Evolutionary conservation across 2,329 filamentous ascomycete species (phyloP).

Genomic region (Metarhizium rileyi): DNA sequence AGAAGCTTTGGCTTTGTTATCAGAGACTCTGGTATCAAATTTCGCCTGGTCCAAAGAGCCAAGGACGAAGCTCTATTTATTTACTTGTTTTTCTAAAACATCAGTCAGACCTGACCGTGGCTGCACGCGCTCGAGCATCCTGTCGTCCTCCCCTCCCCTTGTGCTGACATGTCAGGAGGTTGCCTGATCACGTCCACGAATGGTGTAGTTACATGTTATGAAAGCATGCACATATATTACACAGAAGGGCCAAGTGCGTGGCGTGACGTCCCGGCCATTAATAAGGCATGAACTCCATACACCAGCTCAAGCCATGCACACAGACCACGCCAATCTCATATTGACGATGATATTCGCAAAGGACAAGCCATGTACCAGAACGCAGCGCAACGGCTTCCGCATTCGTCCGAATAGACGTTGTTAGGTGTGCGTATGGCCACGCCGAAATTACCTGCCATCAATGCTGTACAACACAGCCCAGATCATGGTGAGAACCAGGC

Average conservation of each 20-base stretch:
- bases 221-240: no score
- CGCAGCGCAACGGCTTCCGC: not conserved
- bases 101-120: no score
- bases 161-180: no score
- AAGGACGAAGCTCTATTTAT: no score
- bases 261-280: no score
- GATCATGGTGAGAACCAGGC: not conserved
- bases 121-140: no score
- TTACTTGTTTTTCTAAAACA: no score
- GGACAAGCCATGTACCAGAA: not conserved
- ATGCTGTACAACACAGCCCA: not conserved
- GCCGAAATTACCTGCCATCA: not conserved
- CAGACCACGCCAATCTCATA: not conserved
- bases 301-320: not conserved
- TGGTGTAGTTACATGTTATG: no score
- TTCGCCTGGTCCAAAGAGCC: not conserved
- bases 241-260: no score
- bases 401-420: not conserved
- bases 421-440: not conserved
- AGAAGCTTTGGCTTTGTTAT: not conserved
- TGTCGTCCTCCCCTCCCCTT: no score
- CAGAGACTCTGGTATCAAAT: not conserved
- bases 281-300: not conserved
- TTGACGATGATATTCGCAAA: not conserved
- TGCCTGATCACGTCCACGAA: no score